Base-by-base conservation (phyloP, 2,329 filamentous ascomycete species). In the Penicillium janthinellum region DNA sequence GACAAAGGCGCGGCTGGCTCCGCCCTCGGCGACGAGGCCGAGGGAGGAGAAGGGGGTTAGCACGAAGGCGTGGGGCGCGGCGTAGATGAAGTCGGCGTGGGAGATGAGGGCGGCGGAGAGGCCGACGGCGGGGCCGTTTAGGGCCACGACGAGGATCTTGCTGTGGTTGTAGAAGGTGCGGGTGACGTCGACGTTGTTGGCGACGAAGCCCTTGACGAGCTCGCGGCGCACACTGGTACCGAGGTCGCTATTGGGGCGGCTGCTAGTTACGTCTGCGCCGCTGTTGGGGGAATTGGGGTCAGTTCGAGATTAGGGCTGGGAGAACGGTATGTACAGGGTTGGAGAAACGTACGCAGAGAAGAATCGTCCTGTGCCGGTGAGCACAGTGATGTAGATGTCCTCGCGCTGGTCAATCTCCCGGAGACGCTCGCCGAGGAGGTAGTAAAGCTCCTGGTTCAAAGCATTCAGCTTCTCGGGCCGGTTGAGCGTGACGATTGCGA, bases 1-100 rank as follows among this genome's bases (percentile, higher is more conserved):
- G 14, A 95, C 91, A 58, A 98, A 89, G 0, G 88, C 91, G 57
- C 87, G 81, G 15, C 88, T 91, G 0, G 92, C 88, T 49, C 89
- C 91, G 42, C 94, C 95, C 79, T 98, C 95, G 56, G 92, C 85
- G 0, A 98, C 93, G 1, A 99, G 85, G 1, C 95, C 94, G 1
- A 98, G 84, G 1, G 90, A 94, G 4, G 88, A 89, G 78, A 98
- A 98, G 4, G 95, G 95, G 0, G 93, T 96, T 28, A 98, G 86
- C 28, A 98, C 82, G 78, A 92, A 99, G 34, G 92, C 81, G 67
- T 90, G 84, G 0, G 93, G 92, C 0, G 89, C 83, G 72, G 86
- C 88, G 82, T 98, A 98, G 75, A 98, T 86, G 81, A 98, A 98
- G 81, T 98, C 95, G 25, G 90, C 90, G 75, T 91, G 90, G 31